These are phyloP conservation scores for Saccharomycopsis sp. DNA, from an alignment of 805 yeast genomes.

Conservation along the genomic window DNA sequence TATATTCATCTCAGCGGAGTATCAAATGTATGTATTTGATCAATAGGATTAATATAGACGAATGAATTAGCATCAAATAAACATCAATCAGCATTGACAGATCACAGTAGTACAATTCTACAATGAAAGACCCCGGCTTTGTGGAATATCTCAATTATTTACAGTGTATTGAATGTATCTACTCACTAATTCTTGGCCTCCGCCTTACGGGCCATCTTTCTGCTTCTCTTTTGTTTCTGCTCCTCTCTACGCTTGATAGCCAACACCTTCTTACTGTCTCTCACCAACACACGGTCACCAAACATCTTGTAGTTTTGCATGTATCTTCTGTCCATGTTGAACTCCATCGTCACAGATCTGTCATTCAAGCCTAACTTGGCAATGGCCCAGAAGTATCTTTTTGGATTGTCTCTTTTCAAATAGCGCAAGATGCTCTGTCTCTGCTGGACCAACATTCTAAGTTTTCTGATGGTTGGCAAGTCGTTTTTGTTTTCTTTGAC, in stretches of 20 bases:
- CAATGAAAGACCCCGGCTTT: no score
- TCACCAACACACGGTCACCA: slow-evolving; percentile 66
- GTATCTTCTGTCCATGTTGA: slow-evolving; percentile 70
- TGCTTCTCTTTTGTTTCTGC: slow-evolving; percentile 39
- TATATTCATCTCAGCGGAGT: no score
- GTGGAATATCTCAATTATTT: no score
- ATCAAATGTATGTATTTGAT: no score
- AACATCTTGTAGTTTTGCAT: slow-evolving; percentile 72
- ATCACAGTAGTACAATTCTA: no score
- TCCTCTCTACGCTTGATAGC: slow-evolving; percentile 41
- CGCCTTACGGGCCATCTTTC: slow-evolving; percentile 23
- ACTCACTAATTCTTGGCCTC: not conserved
- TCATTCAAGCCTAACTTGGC: slow-evolving; percentile 85
- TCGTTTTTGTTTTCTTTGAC: slow-evolving; percentile 66
- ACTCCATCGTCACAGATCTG: slow-evolving; percentile 68
- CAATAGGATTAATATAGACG: no score
- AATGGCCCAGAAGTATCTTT: slow-evolving; percentile 78
- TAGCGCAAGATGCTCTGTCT: slow-evolving; percentile 81
- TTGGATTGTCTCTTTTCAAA: slow-evolving; percentile 72
- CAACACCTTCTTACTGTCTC: slow-evolving; percentile 42
- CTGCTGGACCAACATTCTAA: slow-evolving; percentile 81
- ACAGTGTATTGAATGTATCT: not conserved
- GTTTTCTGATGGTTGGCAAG: slow-evolving; percentile 54
- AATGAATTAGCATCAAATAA: no score
- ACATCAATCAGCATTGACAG: no score